A percentile compares a stretch with the other conserved stretches of the same genome.
Conservation (phyloP, 164 flowering plant species). For the Aristolochia californica region DNA sequence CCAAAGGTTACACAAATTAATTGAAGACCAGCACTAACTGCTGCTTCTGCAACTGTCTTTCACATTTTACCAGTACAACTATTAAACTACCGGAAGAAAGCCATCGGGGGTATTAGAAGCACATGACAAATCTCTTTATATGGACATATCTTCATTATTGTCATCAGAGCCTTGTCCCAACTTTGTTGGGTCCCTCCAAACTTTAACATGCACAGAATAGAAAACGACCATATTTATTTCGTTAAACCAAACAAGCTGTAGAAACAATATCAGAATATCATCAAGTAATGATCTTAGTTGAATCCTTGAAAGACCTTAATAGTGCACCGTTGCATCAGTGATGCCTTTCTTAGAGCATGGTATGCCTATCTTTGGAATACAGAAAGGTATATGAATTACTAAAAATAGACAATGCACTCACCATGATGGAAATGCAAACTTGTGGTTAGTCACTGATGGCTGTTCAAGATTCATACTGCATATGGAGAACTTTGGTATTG, state of each 20-base stretch:
- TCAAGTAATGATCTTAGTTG: no score
- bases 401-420: background rate
- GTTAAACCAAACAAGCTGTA: no score
- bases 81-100: slow-evolving; percentile 47
- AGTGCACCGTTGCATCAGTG: no score
- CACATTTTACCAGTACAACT: slow-evolving; percentile 94
- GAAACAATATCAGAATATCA: no score
- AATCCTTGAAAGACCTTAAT: no score
- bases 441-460: background rate
- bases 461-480: background rate
- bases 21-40: slow-evolving; percentile 66
- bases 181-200: background rate
- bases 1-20: slow-evolving; percentile 71
- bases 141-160: background rate
- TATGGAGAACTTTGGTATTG: background rate
- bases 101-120: background rate
- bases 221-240: no score
- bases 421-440: slow-evolving; percentile 4
- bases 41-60: slow-evolving; percentile 77
- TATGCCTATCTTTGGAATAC: background rate
- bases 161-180: background rate
- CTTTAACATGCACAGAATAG: no score
- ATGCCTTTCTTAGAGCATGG: background rate
- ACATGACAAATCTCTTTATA: background rate
- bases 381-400: background rate